A percentile compares a stretch with the other conserved stretches of the same genome.
These are phyloP conservation scores for Candida ipomoeae DNA, from an alignment of 805 yeast species.

Conservation along the genomic window DNA sequence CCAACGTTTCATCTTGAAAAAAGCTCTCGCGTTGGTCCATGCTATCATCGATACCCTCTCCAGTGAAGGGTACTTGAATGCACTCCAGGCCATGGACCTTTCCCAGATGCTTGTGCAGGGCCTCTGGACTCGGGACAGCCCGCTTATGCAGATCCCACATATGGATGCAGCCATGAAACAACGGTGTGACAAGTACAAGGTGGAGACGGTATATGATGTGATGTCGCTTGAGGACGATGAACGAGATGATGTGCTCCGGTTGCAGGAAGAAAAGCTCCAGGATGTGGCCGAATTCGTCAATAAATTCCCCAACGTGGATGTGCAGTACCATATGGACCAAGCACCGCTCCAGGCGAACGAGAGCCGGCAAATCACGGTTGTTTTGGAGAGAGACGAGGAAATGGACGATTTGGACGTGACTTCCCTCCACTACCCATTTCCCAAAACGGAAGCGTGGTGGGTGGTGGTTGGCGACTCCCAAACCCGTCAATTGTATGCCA, in stretches of 20 bases:
- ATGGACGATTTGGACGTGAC: conserved; percentile 60
- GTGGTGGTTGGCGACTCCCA: conserved; percentile 68
- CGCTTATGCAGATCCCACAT: conserved; percentile 78
- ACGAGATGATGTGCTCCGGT: conserved; percentile 56
- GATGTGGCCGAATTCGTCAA: conserved; percentile 86
- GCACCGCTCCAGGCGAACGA: conserved; percentile 44
- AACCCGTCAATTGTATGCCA: conserved; percentile 62
- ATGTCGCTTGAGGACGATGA: conserved; percentile 77
- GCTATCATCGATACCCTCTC: conserved; percentile 75
- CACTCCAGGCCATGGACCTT: conserved; percentile 79
- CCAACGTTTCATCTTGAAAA: conserved; percentile 47
- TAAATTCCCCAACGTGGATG: conserved; percentile 80
- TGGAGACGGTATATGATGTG: conserved; percentile 75
- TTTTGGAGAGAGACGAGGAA: conserved; percentile 70
- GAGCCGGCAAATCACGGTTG: conserved; percentile 44
- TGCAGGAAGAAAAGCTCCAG: conserved; percentile 45
- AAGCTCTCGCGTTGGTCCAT: conserved; percentile 48
- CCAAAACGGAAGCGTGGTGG: conserved; percentile 81
- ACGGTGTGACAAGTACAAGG: conserved; percentile 50
- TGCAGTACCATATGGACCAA: conserved; percentile 48
- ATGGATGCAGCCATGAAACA: conserved; percentile 48
- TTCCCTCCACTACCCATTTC: conserved; percentile 54
- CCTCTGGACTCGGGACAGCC: conserved; percentile 74
- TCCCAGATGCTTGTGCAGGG: conserved; percentile 87
- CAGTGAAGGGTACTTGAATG: conserved; percentile 74